Base-by-base conservation (phyloP, 2,329 filamentous ascomycete genomes). In the Raffaelea albimanens region DNA sequence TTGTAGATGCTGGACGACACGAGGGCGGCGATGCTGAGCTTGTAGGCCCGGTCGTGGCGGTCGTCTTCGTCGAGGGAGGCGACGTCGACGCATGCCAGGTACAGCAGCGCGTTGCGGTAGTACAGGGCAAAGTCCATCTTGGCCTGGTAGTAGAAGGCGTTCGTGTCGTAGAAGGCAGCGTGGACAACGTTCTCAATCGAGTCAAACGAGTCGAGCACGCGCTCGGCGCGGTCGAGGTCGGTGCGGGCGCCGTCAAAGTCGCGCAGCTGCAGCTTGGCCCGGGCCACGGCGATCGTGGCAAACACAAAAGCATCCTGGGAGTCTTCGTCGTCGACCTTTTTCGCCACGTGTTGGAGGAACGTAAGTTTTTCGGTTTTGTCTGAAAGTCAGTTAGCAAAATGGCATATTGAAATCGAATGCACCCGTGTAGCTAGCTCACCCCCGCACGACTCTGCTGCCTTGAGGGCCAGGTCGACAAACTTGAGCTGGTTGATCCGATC, bases 401-500 rank as follows among this genome's bases (percentile, higher is more conserved):
- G 10, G 31, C 40, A 10, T 38, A 44, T 2, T 4, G n/a, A 7
- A 19, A n/a, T 40, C 19, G 23, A 44, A 43, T 3, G 13, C 20
- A 13, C 50, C 23, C 33, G 11, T 21, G 19, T 13, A 10, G 4
- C 29, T 3, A 23, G 52, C 66, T 45, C 65, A 91, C 87, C 82
- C 72, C 78, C 76, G 67, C 86, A 95, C 71, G 95, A 83, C 59
- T 83, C 81, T 46, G 89, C 88, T 41, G 93, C 87, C 68, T 85
- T 87, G 63, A 97, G 71, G 16, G 89, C 93, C 56, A 98, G 72
- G 56, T 87, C 84, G 56, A 98, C 93, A 57, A 97, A 83, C 76
- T 96, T 96, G 54, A 98, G 76, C 72, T 97, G 91, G 71, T 97
- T 98, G 75, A 98, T 96, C 76, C 94, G 96, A 65, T 95, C 90